Conservation (phyloP, 1,284 basidiomycete genomes). For the Gymnopus androsaceus region DNA sequence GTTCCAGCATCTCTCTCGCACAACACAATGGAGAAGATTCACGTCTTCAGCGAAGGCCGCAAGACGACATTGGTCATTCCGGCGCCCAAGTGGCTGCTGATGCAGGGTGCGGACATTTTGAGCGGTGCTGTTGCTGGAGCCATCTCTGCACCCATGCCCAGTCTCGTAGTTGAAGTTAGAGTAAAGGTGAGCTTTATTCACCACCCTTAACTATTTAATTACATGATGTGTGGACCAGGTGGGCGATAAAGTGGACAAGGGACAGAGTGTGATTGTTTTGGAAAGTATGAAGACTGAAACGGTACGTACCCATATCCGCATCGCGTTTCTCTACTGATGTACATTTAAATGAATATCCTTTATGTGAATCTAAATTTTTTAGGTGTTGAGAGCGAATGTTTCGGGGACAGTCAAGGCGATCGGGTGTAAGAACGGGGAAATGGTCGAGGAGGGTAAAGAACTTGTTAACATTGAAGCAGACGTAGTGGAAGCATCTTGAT, state of each 20-base stretch:
- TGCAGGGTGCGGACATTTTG: slow-evolving; percentile 58
- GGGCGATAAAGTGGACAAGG: slow-evolving; percentile 79
- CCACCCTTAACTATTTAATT: no score
- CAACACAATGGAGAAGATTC: slow-evolving; percentile 65
- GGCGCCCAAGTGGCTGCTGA: slow-evolving; percentile 66
- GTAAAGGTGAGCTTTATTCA: slow-evolving; percentile 78
- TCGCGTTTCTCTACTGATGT: no score
- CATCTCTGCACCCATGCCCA: slow-evolving; percentile 84
- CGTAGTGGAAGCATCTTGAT: background rate
- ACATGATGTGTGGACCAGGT: no score
- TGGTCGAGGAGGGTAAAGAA: slow-evolving; percentile 85
- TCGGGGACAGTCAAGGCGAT: slow-evolving; percentile 72
- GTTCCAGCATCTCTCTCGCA: slow-evolving; percentile 52
- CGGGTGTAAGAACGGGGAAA: slow-evolving; percentile 79
- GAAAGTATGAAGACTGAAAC: slow-evolving; percentile 98
- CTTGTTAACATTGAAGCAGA: slow-evolving; percentile 66
- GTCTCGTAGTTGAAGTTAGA: slow-evolving; percentile 83
- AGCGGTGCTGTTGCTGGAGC: slow-evolving; percentile 47
- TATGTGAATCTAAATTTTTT: no score
- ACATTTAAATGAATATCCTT: no score
- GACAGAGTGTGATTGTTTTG: slow-evolving; percentile 79
- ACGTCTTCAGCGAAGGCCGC: slow-evolving; percentile 62
- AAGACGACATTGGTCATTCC: slow-evolving; percentile 65
- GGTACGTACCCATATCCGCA: no score
- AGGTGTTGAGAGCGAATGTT: slow-evolving; percentile 70